Evolutionary conservation across 73 alveolate species (phyloP).

Genomic region (Effrenium voratum): DNA sequence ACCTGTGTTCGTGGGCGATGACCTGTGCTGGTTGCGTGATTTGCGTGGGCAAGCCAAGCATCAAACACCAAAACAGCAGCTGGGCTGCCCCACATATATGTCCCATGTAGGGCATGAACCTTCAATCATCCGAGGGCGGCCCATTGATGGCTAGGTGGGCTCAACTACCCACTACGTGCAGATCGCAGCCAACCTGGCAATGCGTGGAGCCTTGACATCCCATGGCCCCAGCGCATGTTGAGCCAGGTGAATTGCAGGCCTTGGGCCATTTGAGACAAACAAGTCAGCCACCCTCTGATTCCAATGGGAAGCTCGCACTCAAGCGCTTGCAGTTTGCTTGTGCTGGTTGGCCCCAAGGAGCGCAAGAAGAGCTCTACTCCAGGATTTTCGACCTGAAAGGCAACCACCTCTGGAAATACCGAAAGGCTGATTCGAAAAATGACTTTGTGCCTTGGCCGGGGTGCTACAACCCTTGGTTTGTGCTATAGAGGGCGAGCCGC

Average conservation of each 20-base stretch:
- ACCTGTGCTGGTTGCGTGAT: too few species aligned
- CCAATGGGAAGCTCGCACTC: background rate
- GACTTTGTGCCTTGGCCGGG: background rate
- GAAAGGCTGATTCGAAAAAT: background rate
- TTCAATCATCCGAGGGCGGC: background rate
- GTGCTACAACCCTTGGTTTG: too few species aligned
- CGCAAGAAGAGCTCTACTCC: background rate
- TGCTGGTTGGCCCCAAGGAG: constrained; percentile 20
- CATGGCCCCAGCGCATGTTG: background rate
- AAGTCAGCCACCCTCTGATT: background rate
- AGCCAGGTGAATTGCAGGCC: background rate
- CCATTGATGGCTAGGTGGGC: background rate
- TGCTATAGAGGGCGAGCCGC: background rate
- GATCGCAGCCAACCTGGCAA: constrained; percentile 9
- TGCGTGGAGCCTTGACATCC: background rate
- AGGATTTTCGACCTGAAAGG: constrained; percentile 65
- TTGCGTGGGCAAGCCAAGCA: too few species aligned
- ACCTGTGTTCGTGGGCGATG: too few species aligned
- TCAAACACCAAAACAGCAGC: too few species aligned
- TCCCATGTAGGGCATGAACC: background rate
- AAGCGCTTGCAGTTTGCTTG: background rate
- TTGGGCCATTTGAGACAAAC: background rate
- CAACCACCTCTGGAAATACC: constrained; percentile 15
- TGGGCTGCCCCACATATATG: too few species aligned
- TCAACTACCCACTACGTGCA: background rate